Percentiles rank a stretch among this genome's conserved stretches.
Evolutionary conservation across 768 basidiomycete species (phyloP).

Genomic region (Ephemerocybe angulata): DNA sequence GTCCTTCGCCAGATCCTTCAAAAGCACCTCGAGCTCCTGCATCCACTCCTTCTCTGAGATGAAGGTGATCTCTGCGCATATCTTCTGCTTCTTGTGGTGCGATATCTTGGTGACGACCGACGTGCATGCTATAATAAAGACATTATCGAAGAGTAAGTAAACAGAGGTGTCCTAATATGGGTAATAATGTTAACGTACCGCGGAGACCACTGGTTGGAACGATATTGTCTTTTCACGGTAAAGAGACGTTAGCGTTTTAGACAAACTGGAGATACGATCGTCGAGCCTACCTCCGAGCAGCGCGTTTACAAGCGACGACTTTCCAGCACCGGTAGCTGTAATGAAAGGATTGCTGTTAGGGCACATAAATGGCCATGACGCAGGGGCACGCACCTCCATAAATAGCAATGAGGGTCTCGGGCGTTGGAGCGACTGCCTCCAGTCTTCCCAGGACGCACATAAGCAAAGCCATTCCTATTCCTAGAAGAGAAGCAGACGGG

Average conservation of each 20-base stretch:
- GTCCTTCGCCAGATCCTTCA: conserved; percentile 58
- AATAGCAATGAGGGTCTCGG: too few species aligned
- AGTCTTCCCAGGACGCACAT: too few species aligned
- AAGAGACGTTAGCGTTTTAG: neutral
- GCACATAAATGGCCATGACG: too few species aligned
- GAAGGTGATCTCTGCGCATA: conserved; percentile 58
- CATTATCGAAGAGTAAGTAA: neutral
- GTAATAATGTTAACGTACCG: conserved; percentile 28
- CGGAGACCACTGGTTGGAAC: conserved; percentile 66
- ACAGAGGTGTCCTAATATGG: neutral
- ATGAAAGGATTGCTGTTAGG: too few species aligned
- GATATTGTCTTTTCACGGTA: conserved; percentile 42
- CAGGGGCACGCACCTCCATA: too few species aligned
- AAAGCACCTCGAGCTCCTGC: conserved; percentile 50
- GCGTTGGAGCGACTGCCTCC: too few species aligned
- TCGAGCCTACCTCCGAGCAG: conserved; percentile 4
- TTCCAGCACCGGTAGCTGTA: neutral
- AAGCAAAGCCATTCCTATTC: too few species aligned
- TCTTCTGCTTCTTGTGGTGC: conserved; percentile 49
- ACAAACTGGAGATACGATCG: too few species aligned
- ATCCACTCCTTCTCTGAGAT: conserved; percentile 54
- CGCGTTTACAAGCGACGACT: neutral
- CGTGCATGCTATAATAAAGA: conserved; percentile 49
- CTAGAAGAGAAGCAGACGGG: too few species aligned
- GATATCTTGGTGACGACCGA: conserved; percentile 60